These are phyloP conservation scores for Saussurea involucrata DNA, from an alignment of 129 eudicot species.

Conservation along the genomic window DNA sequence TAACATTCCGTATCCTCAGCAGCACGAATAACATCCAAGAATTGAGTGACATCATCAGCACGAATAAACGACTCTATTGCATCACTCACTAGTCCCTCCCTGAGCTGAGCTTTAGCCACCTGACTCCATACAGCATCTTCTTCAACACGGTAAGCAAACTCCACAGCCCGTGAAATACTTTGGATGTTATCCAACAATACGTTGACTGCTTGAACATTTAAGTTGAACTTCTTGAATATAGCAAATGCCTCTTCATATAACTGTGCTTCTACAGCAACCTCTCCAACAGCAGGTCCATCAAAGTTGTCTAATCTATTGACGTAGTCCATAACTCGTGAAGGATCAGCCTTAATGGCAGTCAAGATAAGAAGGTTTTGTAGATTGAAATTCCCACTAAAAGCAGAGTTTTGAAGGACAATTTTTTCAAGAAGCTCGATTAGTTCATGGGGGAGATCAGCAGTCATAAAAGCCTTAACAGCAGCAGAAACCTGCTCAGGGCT, in stretches of 20 bases:
- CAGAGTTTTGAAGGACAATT: conserved; percentile 92
- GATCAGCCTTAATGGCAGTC: conserved; percentile 92
- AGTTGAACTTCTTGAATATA: conserved; percentile 84
- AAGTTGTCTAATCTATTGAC: conserved; percentile 83
- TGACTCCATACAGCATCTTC: conserved; percentile 99
- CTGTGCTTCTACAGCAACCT: conserved; percentile 90
- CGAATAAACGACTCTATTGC: conserved; percentile 97
- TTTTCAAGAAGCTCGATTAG: conserved; percentile 91
- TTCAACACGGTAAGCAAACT: conserved; percentile 94
- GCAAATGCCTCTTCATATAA: conserved; percentile 91
- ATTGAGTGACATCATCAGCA: conserved; percentile 90
- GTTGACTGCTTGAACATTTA: conserved; percentile 90
- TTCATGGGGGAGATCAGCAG: conserved; percentile 98
- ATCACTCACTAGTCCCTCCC: conserved; percentile 83
- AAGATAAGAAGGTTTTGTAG: conserved; percentile 83
- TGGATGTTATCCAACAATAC: conserved; percentile 76
- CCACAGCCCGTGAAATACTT: conserved; percentile 81
- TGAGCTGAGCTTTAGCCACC: conserved; percentile 93
- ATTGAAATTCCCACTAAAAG: conserved; percentile 90
- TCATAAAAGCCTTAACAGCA: conserved; percentile 96
- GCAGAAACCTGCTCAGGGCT: conserved; percentile 97
- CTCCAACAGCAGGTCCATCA: conserved; percentile 98
- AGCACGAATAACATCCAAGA: conserved; percentile 79
- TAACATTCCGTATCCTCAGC: conserved; percentile 77
- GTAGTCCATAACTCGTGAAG: conserved; percentile 90